phyloP scores from a whole-genome alignment of 2,329 filamentous ascomycete genomes.

The Fusarium avenaceum region DNA sequence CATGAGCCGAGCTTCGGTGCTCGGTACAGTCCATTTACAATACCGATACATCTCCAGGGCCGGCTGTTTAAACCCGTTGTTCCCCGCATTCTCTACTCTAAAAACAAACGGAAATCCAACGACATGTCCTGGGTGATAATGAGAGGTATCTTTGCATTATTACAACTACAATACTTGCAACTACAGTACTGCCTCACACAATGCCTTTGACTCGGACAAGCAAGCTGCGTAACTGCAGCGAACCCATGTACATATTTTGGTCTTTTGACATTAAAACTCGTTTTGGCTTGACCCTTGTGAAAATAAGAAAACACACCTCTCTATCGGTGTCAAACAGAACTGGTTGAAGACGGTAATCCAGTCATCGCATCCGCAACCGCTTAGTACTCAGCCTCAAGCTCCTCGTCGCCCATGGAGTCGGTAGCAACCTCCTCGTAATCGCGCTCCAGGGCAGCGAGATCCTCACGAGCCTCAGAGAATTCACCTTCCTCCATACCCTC shows the following conservation, averaged over 20 bases:
- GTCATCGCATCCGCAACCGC: constrained; percentile 42
- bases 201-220: constrained; percentile 32
- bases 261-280: constrained; percentile 56
- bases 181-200: constrained; percentile 29
- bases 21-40: constrained; percentile 15
- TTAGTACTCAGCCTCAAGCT: constrained; percentile 93
- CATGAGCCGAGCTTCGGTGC: constrained; percentile 43
- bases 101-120: neutral
- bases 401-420: constrained; percentile 90
- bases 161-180: constrained; percentile 42
- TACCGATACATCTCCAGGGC: constrained; percentile 13
- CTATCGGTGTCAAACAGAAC: constrained; percentile 50
- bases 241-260: constrained; percentile 52
- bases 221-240: constrained; percentile 18
- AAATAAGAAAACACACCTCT: constrained; percentile 58
- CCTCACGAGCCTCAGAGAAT: constrained; percentile 99
- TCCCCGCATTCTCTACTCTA: constrained; percentile 26
- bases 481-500: constrained; percentile 99
- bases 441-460: constrained; percentile 96
- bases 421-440: constrained; percentile 99
- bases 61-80: constrained; percentile 16
- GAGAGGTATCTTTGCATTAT: constrained; percentile 36
- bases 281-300: constrained; percentile 53
- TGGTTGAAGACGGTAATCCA: constrained; percentile 45
- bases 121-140: neutral